phyloP scores from a whole-genome alignment of 1,139 yeast genomes.

The Suhomyces panamericanus region DNA sequence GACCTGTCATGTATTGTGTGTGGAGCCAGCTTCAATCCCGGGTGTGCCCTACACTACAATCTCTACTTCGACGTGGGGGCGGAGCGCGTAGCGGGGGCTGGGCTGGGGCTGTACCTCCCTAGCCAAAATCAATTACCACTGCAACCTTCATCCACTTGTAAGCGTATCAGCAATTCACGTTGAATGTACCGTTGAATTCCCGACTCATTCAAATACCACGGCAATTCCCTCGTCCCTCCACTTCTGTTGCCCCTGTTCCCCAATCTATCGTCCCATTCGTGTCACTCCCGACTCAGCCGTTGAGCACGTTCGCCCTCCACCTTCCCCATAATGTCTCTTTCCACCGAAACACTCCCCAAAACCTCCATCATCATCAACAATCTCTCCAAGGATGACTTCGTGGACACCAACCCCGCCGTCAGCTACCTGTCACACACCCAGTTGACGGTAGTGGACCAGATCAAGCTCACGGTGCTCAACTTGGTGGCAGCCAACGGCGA shows the following conservation, averaged over 20 bases:
- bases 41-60: conserved; percentile 38
- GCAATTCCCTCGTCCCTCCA: neutral
- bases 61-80: conserved; percentile 32
- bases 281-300: neutral
- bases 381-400: conserved; percentile 34
- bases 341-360: conserved; percentile 16
- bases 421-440: conserved; percentile 1
- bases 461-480: conserved; percentile 37
- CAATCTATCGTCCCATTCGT: neutral
- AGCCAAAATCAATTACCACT: too few relatives aligned
- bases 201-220: neutral
- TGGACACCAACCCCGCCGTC: conserved; percentile 10
- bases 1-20: conserved; percentile 31
- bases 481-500: conserved; percentile 15
- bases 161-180: neutral
- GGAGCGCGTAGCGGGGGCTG: conserved; percentile 4
- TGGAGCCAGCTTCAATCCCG: conserved; percentile 35
- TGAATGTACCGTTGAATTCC: neutral
- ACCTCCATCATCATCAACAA: conserved; percentile 44
- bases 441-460: conserved; percentile 36
- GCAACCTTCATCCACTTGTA: neutral
- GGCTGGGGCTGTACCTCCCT: neutral
- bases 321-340: conserved; percentile 5
- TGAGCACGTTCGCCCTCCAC: neutral
- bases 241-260: neutral